Base-by-base conservation (phyloP, 139 green algal genomes). In the Chlorella vulgaris region DNA sequence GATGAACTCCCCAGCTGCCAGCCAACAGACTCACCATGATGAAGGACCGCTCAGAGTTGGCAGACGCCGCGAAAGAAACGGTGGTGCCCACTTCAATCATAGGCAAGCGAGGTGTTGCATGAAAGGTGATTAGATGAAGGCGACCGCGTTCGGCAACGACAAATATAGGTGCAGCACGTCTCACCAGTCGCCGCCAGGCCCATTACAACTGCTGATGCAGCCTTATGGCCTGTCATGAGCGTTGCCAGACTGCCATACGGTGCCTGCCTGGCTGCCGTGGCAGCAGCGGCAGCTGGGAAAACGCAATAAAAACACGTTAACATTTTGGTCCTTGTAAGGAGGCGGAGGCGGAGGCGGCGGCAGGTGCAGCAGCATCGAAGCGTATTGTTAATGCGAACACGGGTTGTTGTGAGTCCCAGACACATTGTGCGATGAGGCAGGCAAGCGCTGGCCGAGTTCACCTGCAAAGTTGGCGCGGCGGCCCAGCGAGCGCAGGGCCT, bases 11-110 rank as follows among this genome's bases (percentile, higher is more conserved):
- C n/a, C n/a, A n/a, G 53, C 53, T 7, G 22, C 6, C 53, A 31
- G 28, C 53, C 53, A 31, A 43, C 33, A 35, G 21, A 43, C 36
- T 65, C n/a, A 81, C 78, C 81, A 86, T 89, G 51, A 89, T 89
- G 68, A 89, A 89, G 38, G 65, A 82, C 6, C 84, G 71, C 69
- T 88, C 84, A 39, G 50, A 43, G 26, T 39, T 29, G 40, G 65
- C 40, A 26, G 40, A 26, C 7, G 80, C 80, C 7, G 75, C 77
- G 65, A 83, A 82, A 2, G 67, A 58, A 35, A 84, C 70, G 4
- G 61, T 62, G 22, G 69, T 66, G 66, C 67, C 76, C 76, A 76
- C 79, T 84, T 74, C 73, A 86, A 19, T 28, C 1, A 47, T 31
- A 40, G 63, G 10, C 63, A 28, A 29, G 26, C 22, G 8, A 71